Conservation (phyloP, 805 yeast genomes). For the Kuraishia hungarica region DNA sequence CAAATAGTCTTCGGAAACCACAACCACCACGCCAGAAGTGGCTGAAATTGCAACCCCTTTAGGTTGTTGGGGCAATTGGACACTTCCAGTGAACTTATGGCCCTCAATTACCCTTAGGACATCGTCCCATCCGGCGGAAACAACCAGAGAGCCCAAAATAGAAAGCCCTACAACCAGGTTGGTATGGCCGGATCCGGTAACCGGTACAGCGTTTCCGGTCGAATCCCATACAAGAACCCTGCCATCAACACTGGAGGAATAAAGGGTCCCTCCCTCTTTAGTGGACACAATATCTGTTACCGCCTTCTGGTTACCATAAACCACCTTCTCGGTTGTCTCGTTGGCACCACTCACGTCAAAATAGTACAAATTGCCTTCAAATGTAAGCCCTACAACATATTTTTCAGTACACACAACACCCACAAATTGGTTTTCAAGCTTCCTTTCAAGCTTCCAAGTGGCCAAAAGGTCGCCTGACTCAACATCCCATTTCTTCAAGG, state of each 20-base stretch:
- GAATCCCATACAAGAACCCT: conserved; percentile 51
- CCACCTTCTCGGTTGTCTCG: conserved; percentile 26
- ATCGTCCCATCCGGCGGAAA: conserved; percentile 89
- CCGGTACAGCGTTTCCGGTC: conserved; percentile 24
- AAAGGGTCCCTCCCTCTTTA: conserved; percentile 12
- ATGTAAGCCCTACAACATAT: conserved; percentile 55
- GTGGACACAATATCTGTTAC: conserved; percentile 49
- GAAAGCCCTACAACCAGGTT: conserved; percentile 57
- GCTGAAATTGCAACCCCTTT: conserved; percentile 32
- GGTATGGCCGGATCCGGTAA: conserved; percentile 41
- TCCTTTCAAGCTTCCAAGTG: conserved; percentile 41
- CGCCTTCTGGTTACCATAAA: conserved; percentile 77
- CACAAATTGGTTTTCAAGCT: conserved; percentile 61
- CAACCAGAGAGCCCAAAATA: conserved; percentile 16
- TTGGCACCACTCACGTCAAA: conserved; percentile 32
- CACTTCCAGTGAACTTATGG: conserved; percentile 20
- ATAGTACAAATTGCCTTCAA: conserved; percentile 63
- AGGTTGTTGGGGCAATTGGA: conserved; percentile 40
- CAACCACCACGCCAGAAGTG: conserved; percentile 26
- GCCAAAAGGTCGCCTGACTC: conserved; percentile 32
- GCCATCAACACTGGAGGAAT: conserved; percentile 83
- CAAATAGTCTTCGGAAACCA: conserved; percentile 36
- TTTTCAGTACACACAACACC: conserved; percentile 66
- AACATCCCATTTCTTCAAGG: conserved; percentile 59
- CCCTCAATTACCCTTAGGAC: conserved; percentile 35